Base-by-base conservation (phyloP, 1,139 yeast species). In the Candida mesenterica region DNA sequence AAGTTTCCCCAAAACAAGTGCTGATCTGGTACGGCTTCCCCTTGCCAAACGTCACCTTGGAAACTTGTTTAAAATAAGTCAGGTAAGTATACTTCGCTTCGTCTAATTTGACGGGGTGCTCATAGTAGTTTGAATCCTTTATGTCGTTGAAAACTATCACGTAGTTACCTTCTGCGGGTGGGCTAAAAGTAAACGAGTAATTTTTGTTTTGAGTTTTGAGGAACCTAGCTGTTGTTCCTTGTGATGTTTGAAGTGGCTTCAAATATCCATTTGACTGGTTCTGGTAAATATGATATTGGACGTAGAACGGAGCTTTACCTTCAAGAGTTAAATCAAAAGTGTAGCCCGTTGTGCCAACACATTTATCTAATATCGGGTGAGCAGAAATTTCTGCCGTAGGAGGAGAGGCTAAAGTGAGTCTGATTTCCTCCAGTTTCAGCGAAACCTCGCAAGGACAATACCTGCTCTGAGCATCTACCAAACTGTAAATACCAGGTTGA, bases 341-440 rank as follows among this genome's bases (percentile, higher is more conserved):
- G 47, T 71, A 77, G 0, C 97, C 98, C 7, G 88, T 81, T 35
- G 90, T 87, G 1, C 98, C 98, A 23, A 94, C 85, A 63, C 99
- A 92, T 40, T 83, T 78, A 52, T 92, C 97, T 24, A 79, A 67
- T 3, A 90, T 77, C 2, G 89, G 80, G 3, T 68, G 64, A 1
- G 86, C 75, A 4, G 53, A 44, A 4, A 84, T 78, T 35, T 55
- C 65, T 46, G 79, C 71, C 39, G 53, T 58, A 3, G 92, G 92
- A 12, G 65, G 68, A 0, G 59, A 44, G 1, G 71, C 72, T 3
- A 53, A 41, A 10, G 39, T 42, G 2, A 69, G 36, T 1, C 20
- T 28, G 3, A 65, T 47, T 14, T 13, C 31, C 1, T 41, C 32
- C 3, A 30, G 57, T 13, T 73, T 64, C 37, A 75, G 75, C 31